A percentile compares a stretch with the other conserved stretches of the same genome.
Conservation (phyloP, 225 moss, liverwort and hornwort species). For the Bryoerythrophyllum caledonicum region DNA sequence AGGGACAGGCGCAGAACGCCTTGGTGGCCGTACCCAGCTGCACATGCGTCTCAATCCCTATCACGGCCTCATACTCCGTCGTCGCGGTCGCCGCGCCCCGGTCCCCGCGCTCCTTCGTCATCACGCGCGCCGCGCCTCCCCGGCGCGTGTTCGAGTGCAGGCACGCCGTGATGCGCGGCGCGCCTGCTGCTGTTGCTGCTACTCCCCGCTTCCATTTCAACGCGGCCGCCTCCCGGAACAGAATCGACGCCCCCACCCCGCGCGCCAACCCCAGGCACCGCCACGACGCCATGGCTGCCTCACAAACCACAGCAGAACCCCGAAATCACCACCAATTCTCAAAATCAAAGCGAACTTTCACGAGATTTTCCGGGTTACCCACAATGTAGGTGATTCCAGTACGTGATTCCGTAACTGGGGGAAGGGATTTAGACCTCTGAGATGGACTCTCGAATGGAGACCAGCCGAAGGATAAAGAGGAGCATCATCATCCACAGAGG, state of each 20-base stretch:
- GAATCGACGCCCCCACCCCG: conserved; percentile 20
- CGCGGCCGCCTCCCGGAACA: conserved; percentile 20
- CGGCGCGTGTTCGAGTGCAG: conserved; percentile 26
- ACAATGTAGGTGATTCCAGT: neutral
- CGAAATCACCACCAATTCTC: neutral
- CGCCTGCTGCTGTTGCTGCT: neutral
- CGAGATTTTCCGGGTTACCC: neutral
- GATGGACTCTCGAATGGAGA: neutral
- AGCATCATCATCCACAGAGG: neutral
- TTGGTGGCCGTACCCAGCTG: conserved; percentile 87
- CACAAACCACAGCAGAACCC: neutral
- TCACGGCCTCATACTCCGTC: conserved; percentile 83
- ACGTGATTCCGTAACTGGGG: neutral
- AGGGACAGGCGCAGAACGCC: conserved; percentile 89
- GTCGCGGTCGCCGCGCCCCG: conserved; percentile 13
- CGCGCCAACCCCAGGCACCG: conserved; percentile 55
- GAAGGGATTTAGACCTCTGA: neutral
- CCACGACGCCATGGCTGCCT: conserved; percentile 51
- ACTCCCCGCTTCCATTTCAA: conserved; percentile 21
- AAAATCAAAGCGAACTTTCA: neutral
- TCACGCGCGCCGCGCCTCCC: conserved; percentile 24
- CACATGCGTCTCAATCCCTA: conserved; percentile 96
- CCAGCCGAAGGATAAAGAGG: neutral
- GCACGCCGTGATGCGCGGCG: conserved; percentile 21
- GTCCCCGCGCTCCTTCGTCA: conserved; percentile 24